These are phyloP conservation scores for Orobanche coerulescens DNA, from an alignment of 257 asterid species.

Conservation along the genomic window DNA sequence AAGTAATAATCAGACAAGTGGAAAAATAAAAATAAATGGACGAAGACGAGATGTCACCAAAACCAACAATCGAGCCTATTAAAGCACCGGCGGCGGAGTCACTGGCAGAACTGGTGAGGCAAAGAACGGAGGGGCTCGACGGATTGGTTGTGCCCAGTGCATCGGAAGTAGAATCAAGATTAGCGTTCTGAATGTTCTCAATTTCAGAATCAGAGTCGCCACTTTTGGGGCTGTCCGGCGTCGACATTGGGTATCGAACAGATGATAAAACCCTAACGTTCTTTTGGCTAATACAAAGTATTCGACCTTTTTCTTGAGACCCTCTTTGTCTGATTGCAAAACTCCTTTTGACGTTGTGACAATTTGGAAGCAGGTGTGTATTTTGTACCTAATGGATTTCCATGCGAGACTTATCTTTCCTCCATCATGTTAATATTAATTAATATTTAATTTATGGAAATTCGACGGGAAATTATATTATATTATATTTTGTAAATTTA, in stretches of 20 bases:
- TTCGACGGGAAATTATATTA: no score
- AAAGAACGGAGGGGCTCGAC: constrained; percentile 47
- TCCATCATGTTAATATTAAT: no score
- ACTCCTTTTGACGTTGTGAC: no score
- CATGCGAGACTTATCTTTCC: no score
- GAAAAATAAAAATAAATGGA: no score
- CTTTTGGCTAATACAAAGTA: background rate
- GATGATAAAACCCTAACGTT: constrained; percentile 33
- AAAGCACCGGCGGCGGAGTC: constrained; percentile 60
- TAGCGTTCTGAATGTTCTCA: constrained; percentile 20
- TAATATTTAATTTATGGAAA: no score
- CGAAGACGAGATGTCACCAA: constrained; percentile 27
- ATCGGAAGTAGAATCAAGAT: constrained; percentile 23
- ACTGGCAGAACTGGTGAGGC: constrained; percentile 48
- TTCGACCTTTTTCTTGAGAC: background rate
- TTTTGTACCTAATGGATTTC: no score
- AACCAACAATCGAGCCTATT: constrained; percentile 63
- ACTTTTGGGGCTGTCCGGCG: constrained; percentile 35
- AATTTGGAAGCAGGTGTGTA: no score
- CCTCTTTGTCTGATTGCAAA: background rate
- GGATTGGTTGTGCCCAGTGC: constrained; percentile 27
- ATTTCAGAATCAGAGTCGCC: constrained; percentile 41
- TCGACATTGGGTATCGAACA: constrained; percentile 31
- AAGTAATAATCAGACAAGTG: no score
- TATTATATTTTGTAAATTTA: no score